Evolutionary conservation across 2,329 filamentous ascomycete species (phyloP).

Genomic region (Apiospora koreana): DNA sequence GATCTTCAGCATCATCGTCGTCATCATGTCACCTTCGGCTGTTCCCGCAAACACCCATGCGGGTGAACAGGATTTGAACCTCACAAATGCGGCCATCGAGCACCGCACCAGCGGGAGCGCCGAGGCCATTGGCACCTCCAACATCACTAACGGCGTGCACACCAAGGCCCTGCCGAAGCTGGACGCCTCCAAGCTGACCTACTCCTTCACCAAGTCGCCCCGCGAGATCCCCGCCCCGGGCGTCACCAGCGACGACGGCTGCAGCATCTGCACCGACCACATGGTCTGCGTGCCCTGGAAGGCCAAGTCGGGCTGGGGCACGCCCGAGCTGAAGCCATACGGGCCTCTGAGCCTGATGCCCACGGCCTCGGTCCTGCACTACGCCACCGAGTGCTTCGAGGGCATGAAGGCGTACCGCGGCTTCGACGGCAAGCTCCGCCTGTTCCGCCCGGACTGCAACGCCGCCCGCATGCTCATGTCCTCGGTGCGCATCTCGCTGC

Average conservation of each 20-base stretch:
- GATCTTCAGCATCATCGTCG: constrained; percentile 10
- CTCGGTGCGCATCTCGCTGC: constrained; percentile 61
- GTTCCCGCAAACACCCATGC: constrained; percentile 38
- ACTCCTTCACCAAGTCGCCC: constrained; percentile 39
- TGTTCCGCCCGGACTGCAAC: constrained; percentile 68
- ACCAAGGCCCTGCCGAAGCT: constrained; percentile 57
- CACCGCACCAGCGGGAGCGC: constrained; percentile 45
- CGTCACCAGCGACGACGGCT: constrained; percentile 36
- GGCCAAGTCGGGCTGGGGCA: constrained; percentile 60
- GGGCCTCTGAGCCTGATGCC: constrained; percentile 68
- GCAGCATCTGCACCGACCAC: constrained; percentile 75
- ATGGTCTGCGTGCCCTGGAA: constrained; percentile 74
- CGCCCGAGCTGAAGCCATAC: constrained; percentile 66
- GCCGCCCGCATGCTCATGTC: constrained; percentile 53
- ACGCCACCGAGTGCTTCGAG: constrained; percentile 78
- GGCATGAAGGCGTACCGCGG: constrained; percentile 74
- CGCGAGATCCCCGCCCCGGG: constrained; percentile 30
- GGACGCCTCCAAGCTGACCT: constrained; percentile 62
- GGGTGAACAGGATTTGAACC: constrained; percentile 48
- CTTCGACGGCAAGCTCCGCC: constrained; percentile 61
- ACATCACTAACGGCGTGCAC: constrained; percentile 31
- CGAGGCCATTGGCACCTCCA: constrained; percentile 30
- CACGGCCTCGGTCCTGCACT: constrained; percentile 70
- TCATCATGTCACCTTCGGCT: constrained; percentile 51
- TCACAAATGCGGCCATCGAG: constrained; percentile 53